Evolutionary conservation across 116 monocot species (phyloP), one percentile per base, ranked within the genome.

Genomic region (Zostera marina): DNA sequence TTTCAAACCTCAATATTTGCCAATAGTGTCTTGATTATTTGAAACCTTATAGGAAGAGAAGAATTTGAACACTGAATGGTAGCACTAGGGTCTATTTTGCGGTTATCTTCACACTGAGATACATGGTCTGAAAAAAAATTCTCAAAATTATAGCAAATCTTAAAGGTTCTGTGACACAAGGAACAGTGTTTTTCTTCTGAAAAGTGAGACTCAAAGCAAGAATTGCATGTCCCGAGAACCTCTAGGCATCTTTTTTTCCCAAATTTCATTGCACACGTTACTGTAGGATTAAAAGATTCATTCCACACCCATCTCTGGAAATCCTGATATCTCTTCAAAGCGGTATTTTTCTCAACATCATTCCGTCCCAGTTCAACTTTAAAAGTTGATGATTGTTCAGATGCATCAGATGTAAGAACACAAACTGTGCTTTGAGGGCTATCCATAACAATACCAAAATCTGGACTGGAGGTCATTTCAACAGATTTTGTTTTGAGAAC

Each of bases 291-390:
- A 41, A 73, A 79, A 41, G 72, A 70, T 55, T 84, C 82, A 51
- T 67, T 75, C 88, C 81, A 88, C 60, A 82, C 70, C 88, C 94
- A 94, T 22, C 61, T 77, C 47, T 79, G 44, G 5, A 80, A 85
- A 44, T 59, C 66, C 14, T 74, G 64, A 53, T 88, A 84, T 62
- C 88, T 88, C 68, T 68, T 77, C 47, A 78, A 47, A 44, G 79
- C 71, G 24, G 72, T 52, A 58, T 11, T 58, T 68, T 61, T 93
- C 66, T 93, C 84, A 24, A 46, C 10, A 15, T 78, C 71, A 71
- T 72, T 81, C 8, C 71, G 70, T 9, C 81, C 88, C 65, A 74
- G 57, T 41, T 93, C 79, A 67, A 93, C 79, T 52, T 58, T 79
- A 52, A 93, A 84, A 22, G 84, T 77, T 47, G 74, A 66, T 9